Conservation (phyloP, 1,284 basidiomycete genomes). For the Apiotrichum mycotoxinovorans region DNA sequence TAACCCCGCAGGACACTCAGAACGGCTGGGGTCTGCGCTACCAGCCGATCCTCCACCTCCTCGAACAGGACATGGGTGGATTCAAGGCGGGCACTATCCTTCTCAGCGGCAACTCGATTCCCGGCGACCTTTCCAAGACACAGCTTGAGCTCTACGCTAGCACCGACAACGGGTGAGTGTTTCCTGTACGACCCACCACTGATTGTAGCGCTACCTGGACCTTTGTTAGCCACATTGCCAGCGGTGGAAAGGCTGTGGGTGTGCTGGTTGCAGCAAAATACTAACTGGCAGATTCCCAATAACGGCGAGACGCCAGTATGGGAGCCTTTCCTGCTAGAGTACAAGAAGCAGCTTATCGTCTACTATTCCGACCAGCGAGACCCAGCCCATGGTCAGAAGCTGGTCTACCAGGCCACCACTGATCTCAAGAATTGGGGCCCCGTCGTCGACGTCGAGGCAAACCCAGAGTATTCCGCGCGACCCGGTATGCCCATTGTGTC, state of each 20-base stretch:
- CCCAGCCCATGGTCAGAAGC: conserved; percentile 44
- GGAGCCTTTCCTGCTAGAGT: conserved; percentile 46
- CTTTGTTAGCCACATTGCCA: conserved; percentile 31
- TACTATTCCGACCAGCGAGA: conserved; percentile 51
- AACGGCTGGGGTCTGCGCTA: conserved; percentile 45
- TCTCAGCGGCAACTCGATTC: conserved; percentile 34
- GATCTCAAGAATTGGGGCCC: conserved; percentile 44
- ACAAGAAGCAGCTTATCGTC: conserved; percentile 42
- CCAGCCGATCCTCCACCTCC: conserved; percentile 43
- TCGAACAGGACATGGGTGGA: conserved; percentile 32
- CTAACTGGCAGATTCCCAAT: not conserved
- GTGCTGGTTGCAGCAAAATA: too few relatives aligned
- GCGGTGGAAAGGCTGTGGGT: conserved; percentile 12
- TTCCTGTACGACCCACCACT: not conserved
- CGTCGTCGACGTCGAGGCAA: conserved; percentile 42
- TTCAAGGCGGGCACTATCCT: conserved; percentile 42
- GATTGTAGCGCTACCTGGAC: conserved; percentile 30
- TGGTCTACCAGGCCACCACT: conserved; percentile 41
- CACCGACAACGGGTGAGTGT: conserved; percentile 34
- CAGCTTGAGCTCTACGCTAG: conserved; percentile 48
- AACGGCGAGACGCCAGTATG: conserved; percentile 36
- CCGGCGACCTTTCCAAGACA: conserved; percentile 35
- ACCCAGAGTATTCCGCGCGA: conserved; percentile 34
- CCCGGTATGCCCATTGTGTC: conserved; percentile 48
- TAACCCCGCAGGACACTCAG: conserved; percentile 12